These are phyloP conservation scores for Cystofilobasidium macerans DNA, from an alignment of 768 basidiomycete species.

Conservation along the genomic window DNA sequence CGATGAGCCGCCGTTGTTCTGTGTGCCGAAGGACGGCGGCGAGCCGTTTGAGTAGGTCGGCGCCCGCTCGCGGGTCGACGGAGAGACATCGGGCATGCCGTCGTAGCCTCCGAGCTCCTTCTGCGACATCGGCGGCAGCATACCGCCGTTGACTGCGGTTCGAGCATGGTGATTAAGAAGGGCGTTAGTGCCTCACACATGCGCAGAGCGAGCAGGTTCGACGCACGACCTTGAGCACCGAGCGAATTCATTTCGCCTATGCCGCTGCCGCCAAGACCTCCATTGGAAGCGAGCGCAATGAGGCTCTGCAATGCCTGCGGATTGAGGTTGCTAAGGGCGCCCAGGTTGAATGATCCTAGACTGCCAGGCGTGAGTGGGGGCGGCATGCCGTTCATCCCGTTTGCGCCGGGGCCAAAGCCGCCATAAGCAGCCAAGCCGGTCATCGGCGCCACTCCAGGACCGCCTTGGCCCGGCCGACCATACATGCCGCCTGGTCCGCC, in stretches of 20 bases:
- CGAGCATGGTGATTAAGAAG: background rate
- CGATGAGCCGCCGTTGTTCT: background rate
- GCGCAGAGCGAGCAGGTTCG: background rate
- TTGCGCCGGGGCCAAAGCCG: background rate
- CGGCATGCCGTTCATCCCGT: background rate
- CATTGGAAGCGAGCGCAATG: background rate
- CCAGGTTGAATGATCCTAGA: background rate
- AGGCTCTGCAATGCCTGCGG: conserved; percentile 20
- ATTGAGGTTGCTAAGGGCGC: conserved; percentile 3
- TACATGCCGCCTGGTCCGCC: background rate
- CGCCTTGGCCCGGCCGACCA: background rate
- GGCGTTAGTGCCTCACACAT: background rate
- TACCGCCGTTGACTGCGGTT: background rate
- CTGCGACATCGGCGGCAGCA: conserved; percentile 9
- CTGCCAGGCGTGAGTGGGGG: background rate
- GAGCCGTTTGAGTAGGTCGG: conserved; percentile 3
- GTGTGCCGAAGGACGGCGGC: background rate
- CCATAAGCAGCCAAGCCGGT: conserved; percentile 7
- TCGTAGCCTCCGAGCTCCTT: background rate
- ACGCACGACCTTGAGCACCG: no score
- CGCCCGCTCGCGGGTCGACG: background rate
- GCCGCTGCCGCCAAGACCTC: conserved; percentile 1
- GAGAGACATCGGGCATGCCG: background rate
- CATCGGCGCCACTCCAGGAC: background rate
- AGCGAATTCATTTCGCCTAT: background rate